These are phyloP conservation scores for Botryotinia narcissicola DNA, from an alignment of 2,329 filamentous ascomycete genomes.

Conservation along the genomic window DNA sequence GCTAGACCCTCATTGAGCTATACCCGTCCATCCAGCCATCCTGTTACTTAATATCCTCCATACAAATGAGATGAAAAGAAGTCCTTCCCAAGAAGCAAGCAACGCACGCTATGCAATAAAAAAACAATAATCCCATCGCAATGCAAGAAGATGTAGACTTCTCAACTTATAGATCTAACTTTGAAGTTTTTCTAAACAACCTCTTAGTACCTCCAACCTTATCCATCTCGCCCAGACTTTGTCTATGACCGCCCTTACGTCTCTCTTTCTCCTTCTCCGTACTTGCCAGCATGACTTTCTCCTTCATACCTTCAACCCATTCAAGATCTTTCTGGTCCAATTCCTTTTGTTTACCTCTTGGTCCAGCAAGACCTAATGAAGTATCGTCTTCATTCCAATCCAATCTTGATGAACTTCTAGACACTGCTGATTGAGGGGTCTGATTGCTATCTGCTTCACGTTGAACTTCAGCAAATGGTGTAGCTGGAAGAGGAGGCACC, in stretches of 20 bases:
- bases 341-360: slow-evolving; percentile 60
- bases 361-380: slow-evolving; percentile 63
- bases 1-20: background rate
- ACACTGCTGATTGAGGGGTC: slow-evolving; percentile 22
- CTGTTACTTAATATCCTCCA: background rate
- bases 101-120: slow-evolving; percentile 11
- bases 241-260: slow-evolving; percentile 28
- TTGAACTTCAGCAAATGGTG: slow-evolving; percentile 13
- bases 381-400: slow-evolving; percentile 60
- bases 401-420: slow-evolving; percentile 43
- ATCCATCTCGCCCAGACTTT: slow-evolving; percentile 64
- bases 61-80: slow-evolving; percentile 6
- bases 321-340: slow-evolving; percentile 71
- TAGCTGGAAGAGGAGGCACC: slow-evolving; percentile 29
- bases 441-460: slow-evolving; percentile 16
- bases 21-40: background rate
- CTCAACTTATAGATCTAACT: background rate
- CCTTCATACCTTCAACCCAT: slow-evolving; percentile 82
- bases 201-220: slow-evolving; percentile 72
- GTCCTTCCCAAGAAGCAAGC: background rate
- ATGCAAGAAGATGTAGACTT: background rate
- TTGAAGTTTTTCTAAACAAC: slow-evolving; percentile 48
- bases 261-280: slow-evolving; percentile 49
- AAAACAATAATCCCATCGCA: background rate
- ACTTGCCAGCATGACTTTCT: slow-evolving; percentile 71